These are phyloP conservation scores for Fusarium humuli DNA, from an alignment of 2,329 filamentous ascomycete genomes.

Conservation along the genomic window DNA sequence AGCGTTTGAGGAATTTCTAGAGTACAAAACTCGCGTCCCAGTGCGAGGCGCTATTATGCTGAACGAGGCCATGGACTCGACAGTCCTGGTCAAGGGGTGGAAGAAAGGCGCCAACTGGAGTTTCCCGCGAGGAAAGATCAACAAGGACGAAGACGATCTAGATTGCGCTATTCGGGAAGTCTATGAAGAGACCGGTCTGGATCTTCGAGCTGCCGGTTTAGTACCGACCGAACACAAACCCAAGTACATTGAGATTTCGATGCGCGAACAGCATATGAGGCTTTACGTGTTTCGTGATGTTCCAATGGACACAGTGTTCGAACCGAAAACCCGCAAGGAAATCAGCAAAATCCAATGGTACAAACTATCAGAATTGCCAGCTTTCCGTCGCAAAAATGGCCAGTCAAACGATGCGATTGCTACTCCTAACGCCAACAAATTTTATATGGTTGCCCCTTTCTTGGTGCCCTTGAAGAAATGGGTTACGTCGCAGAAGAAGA, in stretches of 20 bases:
- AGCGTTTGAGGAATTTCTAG: conserved; percentile 91
- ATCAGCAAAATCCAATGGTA: conserved; percentile 99
- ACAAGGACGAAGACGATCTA: conserved; percentile 93
- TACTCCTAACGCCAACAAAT: conserved; percentile 79
- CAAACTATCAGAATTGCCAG: conserved; percentile 86
- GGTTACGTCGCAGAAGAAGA: conserved; percentile 85
- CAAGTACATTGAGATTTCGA: conserved; percentile 88
- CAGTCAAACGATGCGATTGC: conserved; percentile 66
- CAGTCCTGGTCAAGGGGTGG: conserved; percentile 95
- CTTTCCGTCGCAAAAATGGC: conserved; percentile 76
- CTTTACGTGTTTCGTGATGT: conserved; percentile 93
- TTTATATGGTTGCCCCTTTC: conserved; percentile 98
- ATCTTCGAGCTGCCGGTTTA: conserved; percentile 80
- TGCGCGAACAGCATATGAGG: conserved; percentile 92
- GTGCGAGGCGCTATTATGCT: conserved; percentile 94
- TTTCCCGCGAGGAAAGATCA: conserved; percentile 97
- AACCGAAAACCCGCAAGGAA: conserved; percentile 92
- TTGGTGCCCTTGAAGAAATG: conserved; percentile 87
- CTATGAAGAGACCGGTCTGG: conserved; percentile 94
- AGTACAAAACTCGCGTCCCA: conserved; percentile 94
- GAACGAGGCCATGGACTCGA: conserved; percentile 93
- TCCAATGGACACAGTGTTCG: conserved; percentile 86
- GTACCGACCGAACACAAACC: conserved; percentile 77
- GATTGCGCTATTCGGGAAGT: conserved; percentile 95
- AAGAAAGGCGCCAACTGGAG: conserved; percentile 98